These are phyloP conservation scores for Penicillium sp. DNA, from an alignment of 2,329 filamentous ascomycete genomes.

Conservation along the genomic window DNA sequence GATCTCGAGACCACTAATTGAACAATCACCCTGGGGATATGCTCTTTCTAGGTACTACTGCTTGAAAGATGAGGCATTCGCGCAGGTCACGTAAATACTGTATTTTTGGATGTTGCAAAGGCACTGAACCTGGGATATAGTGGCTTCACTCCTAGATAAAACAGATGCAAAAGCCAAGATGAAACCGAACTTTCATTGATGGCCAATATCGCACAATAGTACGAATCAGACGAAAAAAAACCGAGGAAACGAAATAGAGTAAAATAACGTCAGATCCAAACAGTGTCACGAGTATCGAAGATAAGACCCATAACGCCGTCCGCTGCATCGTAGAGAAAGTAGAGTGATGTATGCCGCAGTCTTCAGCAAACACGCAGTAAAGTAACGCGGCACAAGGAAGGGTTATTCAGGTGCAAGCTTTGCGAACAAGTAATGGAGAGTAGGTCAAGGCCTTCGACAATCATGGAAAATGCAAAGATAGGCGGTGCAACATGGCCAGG, in stretches of 20 bases:
- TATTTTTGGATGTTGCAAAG: slow-evolving; percentile 3
- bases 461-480: slow-evolving; percentile 22
- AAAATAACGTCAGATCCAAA: neutral
- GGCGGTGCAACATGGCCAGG: slow-evolving; percentile 8
- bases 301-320: slow-evolving; percentile 22
- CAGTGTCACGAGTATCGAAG: slow-evolving; percentile 7
- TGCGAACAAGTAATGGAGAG: neutral
- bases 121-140: slow-evolving; percentile 1
- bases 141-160: slow-evolving; percentile 1
- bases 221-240: neutral
- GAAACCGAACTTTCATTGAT: slow-evolving; percentile 6
- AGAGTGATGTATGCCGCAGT: slow-evolving; percentile 19
- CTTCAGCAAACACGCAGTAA: slow-evolving; percentile 2
- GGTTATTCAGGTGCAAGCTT: slow-evolving; percentile 1
- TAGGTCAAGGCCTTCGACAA: slow-evolving; percentile 12
- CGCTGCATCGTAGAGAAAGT: slow-evolving; percentile 18
- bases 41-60: neutral
- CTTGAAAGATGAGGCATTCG: neutral
- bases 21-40: neutral
- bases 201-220: slow-evolving; percentile 4
- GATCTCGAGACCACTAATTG: neutral
- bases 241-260: neutral
- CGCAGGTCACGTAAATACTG: neutral
- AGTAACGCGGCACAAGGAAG: slow-evolving; percentile 13
- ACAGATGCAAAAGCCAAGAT: slow-evolving; percentile 8